Percentiles rank a stretch among this genome's conserved stretches.
Conservation (phyloP, 106 monocot genomes). For the Acanthochlamys bracteata region DNA sequence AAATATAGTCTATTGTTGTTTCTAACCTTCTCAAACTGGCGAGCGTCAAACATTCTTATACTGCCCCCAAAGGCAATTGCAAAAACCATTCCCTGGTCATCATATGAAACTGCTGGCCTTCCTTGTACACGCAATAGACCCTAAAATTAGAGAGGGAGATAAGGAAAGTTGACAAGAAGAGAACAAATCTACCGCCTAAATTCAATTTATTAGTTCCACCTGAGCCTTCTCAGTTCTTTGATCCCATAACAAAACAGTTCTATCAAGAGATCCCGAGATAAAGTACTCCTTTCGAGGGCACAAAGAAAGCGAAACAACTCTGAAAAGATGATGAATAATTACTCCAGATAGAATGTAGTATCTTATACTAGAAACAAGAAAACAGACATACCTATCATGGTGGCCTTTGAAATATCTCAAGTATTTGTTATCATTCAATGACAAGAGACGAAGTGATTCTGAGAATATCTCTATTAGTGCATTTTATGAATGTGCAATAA, state of each 20-base stretch:
- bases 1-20: neutral
- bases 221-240: slow-evolving; percentile 90
- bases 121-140: slow-evolving; percentile 91
- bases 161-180: neutral
- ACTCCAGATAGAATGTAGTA: neutral
- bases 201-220: slow-evolving; percentile 24
- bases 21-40: slow-evolving; percentile 70
- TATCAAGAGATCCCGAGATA: slow-evolving; percentile 95
- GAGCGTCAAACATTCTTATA: slow-evolving; percentile 88
- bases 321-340: slow-evolving; percentile 18
- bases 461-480: slow-evolving; percentile 2
- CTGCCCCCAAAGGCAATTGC: slow-evolving; percentile 75
- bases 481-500: neutral
- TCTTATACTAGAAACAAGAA: neutral
- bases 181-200: neutral
- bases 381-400: slow-evolving; percentile 62
- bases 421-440: slow-evolving; percentile 90
- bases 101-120: slow-evolving; percentile 94
- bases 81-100: slow-evolving; percentile 96
- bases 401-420: slow-evolving; percentile 98
- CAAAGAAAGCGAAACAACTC: slow-evolving; percentile 91
- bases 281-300: slow-evolving; percentile 80
- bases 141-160: slow-evolving; percentile 20
- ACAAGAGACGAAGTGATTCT: slow-evolving; percentile 95
- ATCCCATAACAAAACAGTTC: slow-evolving; percentile 91